Conservation (phyloP, 2,329 filamentous ascomycete genomes). For the Microcera coccophila region DNA sequence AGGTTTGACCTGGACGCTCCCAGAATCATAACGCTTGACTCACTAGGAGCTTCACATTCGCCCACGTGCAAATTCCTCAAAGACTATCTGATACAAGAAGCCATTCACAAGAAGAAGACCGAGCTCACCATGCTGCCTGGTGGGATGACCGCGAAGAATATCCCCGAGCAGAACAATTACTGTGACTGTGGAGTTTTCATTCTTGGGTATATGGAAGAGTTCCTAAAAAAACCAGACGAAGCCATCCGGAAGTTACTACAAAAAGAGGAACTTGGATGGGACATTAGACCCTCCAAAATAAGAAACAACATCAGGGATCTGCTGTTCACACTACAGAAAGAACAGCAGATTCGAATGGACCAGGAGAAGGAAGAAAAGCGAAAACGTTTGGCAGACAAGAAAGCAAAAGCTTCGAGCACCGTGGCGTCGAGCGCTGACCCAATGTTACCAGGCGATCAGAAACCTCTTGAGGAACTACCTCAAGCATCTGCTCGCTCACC, state of each 20-base stretch:
- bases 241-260: slow-evolving; percentile 66
- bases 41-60: slow-evolving; percentile 63
- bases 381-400: slow-evolving; percentile 8
- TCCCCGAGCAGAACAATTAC: slow-evolving; percentile 78
- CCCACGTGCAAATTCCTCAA: slow-evolving; percentile 65
- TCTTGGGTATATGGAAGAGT: slow-evolving; percentile 77
- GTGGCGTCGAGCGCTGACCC: too few species aligned
- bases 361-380: slow-evolving; percentile 36
- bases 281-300: slow-evolving; percentile 56
- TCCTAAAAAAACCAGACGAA: slow-evolving; percentile 67
- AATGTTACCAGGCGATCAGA: too few species aligned
- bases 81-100: slow-evolving; percentile 73
- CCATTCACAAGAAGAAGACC: slow-evolving; percentile 54
- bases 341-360: slow-evolving; percentile 48
- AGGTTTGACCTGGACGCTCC: slow-evolving; percentile 50
- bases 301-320: slow-evolving; percentile 63
- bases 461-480: too few species aligned
- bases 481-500: too few species aligned
- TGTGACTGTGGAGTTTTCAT: slow-evolving; percentile 89
- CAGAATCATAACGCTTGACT: slow-evolving; percentile 83
- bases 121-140: slow-evolving; percentile 36
- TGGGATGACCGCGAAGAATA: slow-evolving; percentile 65
- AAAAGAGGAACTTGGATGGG: slow-evolving; percentile 48
- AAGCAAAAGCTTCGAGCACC: too few species aligned
- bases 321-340: slow-evolving; percentile 58